phyloP scores from a whole-genome alignment of 768 basidiomycete genomes.

The Collybia nuda region DNA sequence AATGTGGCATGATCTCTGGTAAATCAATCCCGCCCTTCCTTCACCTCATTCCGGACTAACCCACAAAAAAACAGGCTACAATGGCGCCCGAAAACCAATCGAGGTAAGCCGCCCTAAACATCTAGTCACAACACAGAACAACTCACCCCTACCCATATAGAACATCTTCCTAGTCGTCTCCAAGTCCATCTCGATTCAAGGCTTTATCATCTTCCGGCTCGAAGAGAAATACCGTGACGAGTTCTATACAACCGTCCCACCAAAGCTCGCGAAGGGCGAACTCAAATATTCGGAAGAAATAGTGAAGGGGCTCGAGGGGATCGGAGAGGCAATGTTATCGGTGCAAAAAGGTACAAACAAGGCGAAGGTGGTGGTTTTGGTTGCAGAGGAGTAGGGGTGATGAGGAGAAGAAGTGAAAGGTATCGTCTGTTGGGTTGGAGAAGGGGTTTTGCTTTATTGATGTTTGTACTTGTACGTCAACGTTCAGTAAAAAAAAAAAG shows the following conservation, averaged over 20 bases:
- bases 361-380: slow-evolving; percentile 32
- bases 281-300: slow-evolving; percentile 48
- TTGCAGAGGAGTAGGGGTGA: slow-evolving; percentile 26
- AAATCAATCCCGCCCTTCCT: neutral
- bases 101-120: slow-evolving; percentile 17
- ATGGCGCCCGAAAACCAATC: slow-evolving; percentile 24
- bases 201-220: slow-evolving; percentile 36
- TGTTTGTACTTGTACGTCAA: no score
- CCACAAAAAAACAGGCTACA: slow-evolving; percentile 24
- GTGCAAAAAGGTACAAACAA: slow-evolving; percentile 35
- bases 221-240: slow-evolving; percentile 33
- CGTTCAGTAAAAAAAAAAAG: no score
- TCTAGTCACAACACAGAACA: neutral
- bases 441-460: no score
- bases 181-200: slow-evolving; percentile 37
- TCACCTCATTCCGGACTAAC: neutral
- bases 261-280: slow-evolving; percentile 41
- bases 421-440: no score
- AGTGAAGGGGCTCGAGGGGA: slow-evolving; percentile 39
- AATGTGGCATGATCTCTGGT: slow-evolving; percentile 41
- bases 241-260: slow-evolving; percentile 42
- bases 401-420: no score
- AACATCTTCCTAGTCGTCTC: slow-evolving; percentile 37
- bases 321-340: slow-evolving; percentile 32
- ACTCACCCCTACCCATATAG: slow-evolving; percentile 14